Percentiles rank a stretch among this genome's conserved stretches.
Evolutionary conservation across 1,284 basidiomycete species (phyloP).

Genomic region (Ustilago shanxiensis): DNA sequence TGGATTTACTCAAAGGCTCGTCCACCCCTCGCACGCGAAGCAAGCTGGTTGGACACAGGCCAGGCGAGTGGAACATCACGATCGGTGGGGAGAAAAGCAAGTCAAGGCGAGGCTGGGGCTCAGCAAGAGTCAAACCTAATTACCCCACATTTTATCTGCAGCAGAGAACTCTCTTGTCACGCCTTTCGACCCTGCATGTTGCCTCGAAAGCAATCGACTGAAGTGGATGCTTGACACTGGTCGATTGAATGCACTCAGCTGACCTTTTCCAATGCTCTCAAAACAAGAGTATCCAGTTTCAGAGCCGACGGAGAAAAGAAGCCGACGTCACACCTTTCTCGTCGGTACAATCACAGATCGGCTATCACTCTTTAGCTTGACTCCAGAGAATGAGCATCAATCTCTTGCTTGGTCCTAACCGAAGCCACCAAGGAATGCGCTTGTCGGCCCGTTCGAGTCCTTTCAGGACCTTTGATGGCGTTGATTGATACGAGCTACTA

Average conservation of each 20-base stretch:
- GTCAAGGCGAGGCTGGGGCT: neutral
- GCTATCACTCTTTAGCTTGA: neutral
- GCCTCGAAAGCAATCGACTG: neutral
- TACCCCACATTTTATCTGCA: slow-evolving; percentile 23
- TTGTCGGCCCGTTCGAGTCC: too few species aligned
- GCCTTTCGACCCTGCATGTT: slow-evolving; percentile 3
- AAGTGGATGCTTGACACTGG: slow-evolving; percentile 1
- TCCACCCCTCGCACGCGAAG: neutral
- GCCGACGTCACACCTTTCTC: slow-evolving; percentile 5
- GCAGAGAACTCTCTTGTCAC: neutral
- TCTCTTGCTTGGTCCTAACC: neutral
- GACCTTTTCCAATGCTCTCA: neutral
- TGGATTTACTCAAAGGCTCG: neutral
- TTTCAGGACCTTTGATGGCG: too few species aligned
- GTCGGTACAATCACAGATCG: slow-evolving; percentile 1
- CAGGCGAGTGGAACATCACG: slow-evolving; percentile 1
- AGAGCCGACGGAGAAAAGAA: neutral
- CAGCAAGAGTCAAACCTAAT: slow-evolving; percentile 14
- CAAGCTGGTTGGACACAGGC: neutral
- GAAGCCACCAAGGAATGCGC: neutral
- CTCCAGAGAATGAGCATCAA: neutral
- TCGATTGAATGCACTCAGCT: neutral
- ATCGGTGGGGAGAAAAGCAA: slow-evolving; percentile 4
- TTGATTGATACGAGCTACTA: neutral
- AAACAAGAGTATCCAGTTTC: neutral